Evolutionary conservation across 208 protist genomes (phyloP).

Genomic region (Histomonas meleagridis): DNA sequence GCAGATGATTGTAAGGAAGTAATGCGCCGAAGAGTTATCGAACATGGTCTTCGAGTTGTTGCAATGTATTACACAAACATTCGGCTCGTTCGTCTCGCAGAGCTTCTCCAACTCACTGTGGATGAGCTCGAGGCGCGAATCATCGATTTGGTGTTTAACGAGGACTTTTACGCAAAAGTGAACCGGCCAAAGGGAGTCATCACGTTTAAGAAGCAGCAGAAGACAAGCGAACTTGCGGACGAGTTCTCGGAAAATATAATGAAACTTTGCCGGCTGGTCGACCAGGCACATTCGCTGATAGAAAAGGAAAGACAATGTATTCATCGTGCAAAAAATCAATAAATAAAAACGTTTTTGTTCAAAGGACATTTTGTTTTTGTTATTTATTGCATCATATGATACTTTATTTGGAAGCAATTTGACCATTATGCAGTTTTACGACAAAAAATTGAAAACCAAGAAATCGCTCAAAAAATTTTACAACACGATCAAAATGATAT

Average conservation of each 20-base stretch:
- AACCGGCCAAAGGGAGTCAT: slow-evolving; percentile 22
- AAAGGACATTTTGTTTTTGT: no score
- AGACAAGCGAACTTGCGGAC: not conserved
- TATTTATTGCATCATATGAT: no score
- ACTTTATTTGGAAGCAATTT: no score
- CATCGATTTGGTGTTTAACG: not conserved
- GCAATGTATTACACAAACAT: not conserved
- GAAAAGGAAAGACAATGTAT: slow-evolving; percentile 20
- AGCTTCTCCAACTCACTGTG: not conserved
- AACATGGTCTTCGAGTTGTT: not conserved
- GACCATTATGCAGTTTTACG: not conserved
- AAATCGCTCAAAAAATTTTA: no score
- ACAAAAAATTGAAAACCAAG: not conserved
- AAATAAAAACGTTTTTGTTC: not conserved
- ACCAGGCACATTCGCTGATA: not conserved
- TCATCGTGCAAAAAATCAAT: not conserved
- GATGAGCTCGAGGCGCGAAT: slow-evolving; percentile 12
- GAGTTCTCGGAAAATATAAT: not conserved
- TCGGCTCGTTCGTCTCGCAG: not conserved
- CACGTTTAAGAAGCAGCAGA: slow-evolving; percentile 28
- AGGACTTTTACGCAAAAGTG: not conserved
- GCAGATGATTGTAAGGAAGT: not conserved
- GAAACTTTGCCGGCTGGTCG: not conserved
- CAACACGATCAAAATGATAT: no score
- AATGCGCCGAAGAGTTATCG: not conserved